Evolutionary conservation across 1,139 yeast species (phyloP), one percentile per base, ranked within the genome.

Genomic region (Yamadazyma kanchanaburiensis): DNA sequence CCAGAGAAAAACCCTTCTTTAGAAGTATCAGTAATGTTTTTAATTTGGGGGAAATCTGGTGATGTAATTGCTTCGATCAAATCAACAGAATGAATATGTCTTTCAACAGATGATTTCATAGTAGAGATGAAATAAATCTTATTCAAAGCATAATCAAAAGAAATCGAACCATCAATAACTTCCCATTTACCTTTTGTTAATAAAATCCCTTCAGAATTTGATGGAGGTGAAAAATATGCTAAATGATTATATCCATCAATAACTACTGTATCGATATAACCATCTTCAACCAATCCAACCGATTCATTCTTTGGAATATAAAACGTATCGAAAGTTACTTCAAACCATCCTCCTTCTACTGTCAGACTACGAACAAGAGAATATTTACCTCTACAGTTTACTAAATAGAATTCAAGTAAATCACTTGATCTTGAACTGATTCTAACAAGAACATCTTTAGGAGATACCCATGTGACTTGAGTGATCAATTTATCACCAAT

Each of bases 291-390:
- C 28, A 77, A 56, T 7, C 74, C 71, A 19, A 48, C 39, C 2
- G 56, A 26, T 14, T 55, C 60, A 38, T 83, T 75, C 36, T 74
- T 73, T 6, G 96, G 95, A 23, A 91, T 69, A 47, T 60, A 80
- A 20, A 74, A 58, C 0, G 94, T 79, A 42, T 80, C 77, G 39
- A 81, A 85, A 6, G 86, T 74, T 22, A 89, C 78, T 52, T 91
- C 98, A 64, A 89, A 87, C 72, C 85, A 74, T 8, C 77, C 67
- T 12, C 72, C 60, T 26, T 67, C 59, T 3, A 65, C 62, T 2
- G 40, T 39, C 28, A 55, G 58, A 4, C 63, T 51, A 37, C 79
- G 58, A 9, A 68, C 56, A 25, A 55, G 62, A 25, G 38, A 42
- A 22, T 66, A 53, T 0, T 51, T 37, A 18, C 55, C 45, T 13